Percentiles rank a stretch among this genome's conserved stretches.
phyloP scores from a whole-genome alignment of 2,329 filamentous ascomycete genomes.

The Alternaria rosae region DNA sequence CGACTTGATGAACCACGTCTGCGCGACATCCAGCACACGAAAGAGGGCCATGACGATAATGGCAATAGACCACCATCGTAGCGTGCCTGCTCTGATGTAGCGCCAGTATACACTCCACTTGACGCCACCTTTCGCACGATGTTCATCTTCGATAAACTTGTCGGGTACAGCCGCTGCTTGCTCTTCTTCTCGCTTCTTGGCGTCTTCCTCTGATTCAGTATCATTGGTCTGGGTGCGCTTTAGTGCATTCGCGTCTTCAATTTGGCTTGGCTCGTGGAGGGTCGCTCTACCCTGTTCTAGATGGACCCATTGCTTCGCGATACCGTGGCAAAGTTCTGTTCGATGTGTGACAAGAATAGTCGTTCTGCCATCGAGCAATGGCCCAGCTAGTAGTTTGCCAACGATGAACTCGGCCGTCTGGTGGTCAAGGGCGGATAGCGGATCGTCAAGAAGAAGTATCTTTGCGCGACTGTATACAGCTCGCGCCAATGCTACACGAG shows the following conservation, averaged over 20 bases:
- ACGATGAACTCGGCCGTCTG: slow-evolving; percentile 70
- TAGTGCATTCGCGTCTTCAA: slow-evolving; percentile 55
- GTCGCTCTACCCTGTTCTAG: slow-evolving; percentile 67
- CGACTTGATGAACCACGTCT: slow-evolving; percentile 83
- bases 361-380: slow-evolving; percentile 61
- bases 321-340: slow-evolving; percentile 72
- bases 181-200: slow-evolving; percentile 46
- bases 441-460: slow-evolving; percentile 66
- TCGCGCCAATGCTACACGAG: slow-evolving; percentile 66
- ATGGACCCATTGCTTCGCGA: slow-evolving; percentile 77
- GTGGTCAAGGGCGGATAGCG: slow-evolving; percentile 67
- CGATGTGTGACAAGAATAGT: slow-evolving; percentile 70
- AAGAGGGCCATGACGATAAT: slow-evolving; percentile 69
- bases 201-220: slow-evolving; percentile 45
- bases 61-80: slow-evolving; percentile 75
- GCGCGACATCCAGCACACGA: slow-evolving; percentile 69
- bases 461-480: slow-evolving; percentile 65
- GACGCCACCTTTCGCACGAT: slow-evolving; percentile 76
- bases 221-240: slow-evolving; percentile 49
- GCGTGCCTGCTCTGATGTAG: slow-evolving; percentile 81
- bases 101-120: slow-evolving; percentile 80
- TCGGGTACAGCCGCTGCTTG: slow-evolving; percentile 66
- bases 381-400: slow-evolving; percentile 63
- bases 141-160: slow-evolving; percentile 82
- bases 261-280: slow-evolving; percentile 51